A percentile compares a stretch with the other conserved stretches of the same genome.
Conservation (phyloP, 441 rosid genomes). For the Gossypium trilobum region DNA sequence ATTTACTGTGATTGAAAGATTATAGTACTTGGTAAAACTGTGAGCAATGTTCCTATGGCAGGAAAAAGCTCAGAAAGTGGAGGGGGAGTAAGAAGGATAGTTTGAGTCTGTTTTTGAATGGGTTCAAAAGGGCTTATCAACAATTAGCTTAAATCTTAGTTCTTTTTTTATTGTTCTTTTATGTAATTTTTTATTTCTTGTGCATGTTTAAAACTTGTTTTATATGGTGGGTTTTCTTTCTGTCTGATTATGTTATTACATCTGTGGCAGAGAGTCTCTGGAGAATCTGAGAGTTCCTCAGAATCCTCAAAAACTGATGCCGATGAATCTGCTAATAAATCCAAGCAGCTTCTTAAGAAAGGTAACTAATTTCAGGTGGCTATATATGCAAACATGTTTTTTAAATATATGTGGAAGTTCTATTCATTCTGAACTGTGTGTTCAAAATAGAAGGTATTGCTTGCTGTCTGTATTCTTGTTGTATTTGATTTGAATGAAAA, state of each 20-base stretch:
- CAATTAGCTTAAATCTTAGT: not conserved
- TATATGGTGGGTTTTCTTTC: constrained; percentile 11
- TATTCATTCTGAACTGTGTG: not conserved
- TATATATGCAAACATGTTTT: not conserved
- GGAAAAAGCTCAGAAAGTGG: not conserved
- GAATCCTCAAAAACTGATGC: constrained; percentile 44
- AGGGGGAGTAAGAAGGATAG: not conserved
- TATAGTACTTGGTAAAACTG: not conserved
- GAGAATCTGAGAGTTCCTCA: constrained; percentile 43
- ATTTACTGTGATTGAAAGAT: not conserved
- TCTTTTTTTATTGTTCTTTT: not conserved
- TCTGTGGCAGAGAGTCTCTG: constrained; percentile 37
- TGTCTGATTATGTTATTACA: constrained; percentile 19
- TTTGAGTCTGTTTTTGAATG: not conserved
- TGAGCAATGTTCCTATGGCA: not conserved
- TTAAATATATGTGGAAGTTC: not conserved
- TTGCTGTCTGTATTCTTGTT: not conserved
- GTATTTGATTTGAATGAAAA: not conserved
- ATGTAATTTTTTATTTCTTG: not conserved
- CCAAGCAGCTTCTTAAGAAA: constrained; percentile 50
- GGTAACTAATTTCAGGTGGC: constrained; percentile 35
- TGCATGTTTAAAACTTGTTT: not conserved
- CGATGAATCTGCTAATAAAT: constrained; percentile 38
- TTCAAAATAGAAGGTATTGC: not conserved
- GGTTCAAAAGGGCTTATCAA: not conserved